A percentile compares a stretch with the other conserved stretches of the same genome.
These are phyloP conservation scores for Cystofilobasidium bisporidii DNA, from an alignment of 768 basidiomycete species.

Conservation along the genomic window DNA sequence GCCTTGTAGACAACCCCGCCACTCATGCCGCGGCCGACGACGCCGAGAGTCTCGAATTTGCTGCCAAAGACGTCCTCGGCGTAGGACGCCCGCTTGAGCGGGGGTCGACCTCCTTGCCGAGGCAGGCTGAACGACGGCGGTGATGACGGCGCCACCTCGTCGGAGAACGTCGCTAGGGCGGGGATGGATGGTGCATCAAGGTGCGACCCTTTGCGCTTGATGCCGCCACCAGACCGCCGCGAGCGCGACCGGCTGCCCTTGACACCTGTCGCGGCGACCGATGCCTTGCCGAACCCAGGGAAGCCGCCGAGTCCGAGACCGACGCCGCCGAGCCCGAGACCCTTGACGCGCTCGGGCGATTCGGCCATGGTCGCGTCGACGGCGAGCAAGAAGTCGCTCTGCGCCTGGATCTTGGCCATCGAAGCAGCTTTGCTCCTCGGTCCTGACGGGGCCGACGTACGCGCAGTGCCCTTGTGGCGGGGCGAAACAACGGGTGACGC, in stretches of 20 bases:
- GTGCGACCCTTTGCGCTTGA: constrained; percentile 19
- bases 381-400: constrained; percentile 5
- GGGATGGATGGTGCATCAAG: not conserved
- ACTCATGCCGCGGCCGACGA: constrained; percentile 15
- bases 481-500: not conserved
- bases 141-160: not conserved
- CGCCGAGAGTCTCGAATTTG: constrained; percentile 4
- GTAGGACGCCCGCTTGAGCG: constrained; percentile 6
- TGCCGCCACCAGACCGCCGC: not conserved
- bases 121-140: not conserved
- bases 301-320: not conserved
- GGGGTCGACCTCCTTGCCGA: not conserved
- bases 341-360: constrained; percentile 6
- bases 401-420: constrained; percentile 5
- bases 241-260: not conserved
- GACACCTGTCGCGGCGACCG: not conserved
- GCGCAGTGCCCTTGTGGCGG: not conserved
- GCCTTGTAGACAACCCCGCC: constrained; percentile 19
- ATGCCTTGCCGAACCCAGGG: not conserved
- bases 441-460: not conserved
- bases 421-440: not conserved
- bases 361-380: not conserved
- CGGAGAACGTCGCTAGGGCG: not conserved
- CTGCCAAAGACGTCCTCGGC: constrained; percentile 14
- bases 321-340: not conserved